Evolutionary conservation across 176 grass and related monocot species (phyloP).

Genomic region (Carex parvula): DNA sequence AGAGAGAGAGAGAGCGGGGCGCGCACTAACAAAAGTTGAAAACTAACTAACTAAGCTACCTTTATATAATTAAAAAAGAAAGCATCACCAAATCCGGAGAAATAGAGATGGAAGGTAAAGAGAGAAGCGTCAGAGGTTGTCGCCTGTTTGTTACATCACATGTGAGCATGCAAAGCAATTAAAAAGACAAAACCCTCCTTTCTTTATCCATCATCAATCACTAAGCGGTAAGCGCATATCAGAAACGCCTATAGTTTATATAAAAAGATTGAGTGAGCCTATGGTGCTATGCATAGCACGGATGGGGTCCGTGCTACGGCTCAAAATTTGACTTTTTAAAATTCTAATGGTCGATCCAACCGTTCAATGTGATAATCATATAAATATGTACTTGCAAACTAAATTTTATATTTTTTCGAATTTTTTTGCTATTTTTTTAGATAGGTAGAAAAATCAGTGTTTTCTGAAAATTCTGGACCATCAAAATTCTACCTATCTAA

Average conservation of each 20-base stretch:
- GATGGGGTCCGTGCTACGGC: too few relatives aligned
- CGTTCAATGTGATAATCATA: too few relatives aligned
- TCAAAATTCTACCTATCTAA: too few relatives aligned
- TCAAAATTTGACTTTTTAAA: too few relatives aligned
- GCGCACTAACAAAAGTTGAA: constrained; percentile 11
- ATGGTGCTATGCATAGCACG: too few relatives aligned
- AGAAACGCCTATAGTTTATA: background rate
- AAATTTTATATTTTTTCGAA: too few relatives aligned
- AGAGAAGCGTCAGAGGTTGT: constrained; percentile 15
- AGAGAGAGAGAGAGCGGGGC: background rate
- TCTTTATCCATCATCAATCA: background rate
- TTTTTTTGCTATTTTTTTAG: too few relatives aligned
- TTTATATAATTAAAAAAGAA: background rate
- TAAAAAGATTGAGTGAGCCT: background rate
- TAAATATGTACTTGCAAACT: too few relatives aligned
- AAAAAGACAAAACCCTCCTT: constrained; percentile 1
- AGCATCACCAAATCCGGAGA: constrained; percentile 7
- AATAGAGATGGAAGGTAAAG: constrained; percentile 19
- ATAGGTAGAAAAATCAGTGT: too few relatives aligned
- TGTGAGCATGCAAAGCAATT: constrained; percentile 16
- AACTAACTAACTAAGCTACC: constrained; percentile 15
- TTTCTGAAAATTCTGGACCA: too few relatives aligned
- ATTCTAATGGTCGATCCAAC: too few relatives aligned
- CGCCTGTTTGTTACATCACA: background rate
- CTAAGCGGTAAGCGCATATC: background rate